These are phyloP conservation scores for Aspergillus sp. DNA, from an alignment of 2,329 filamentous ascomycete genomes.

Conservation along the genomic window DNA sequence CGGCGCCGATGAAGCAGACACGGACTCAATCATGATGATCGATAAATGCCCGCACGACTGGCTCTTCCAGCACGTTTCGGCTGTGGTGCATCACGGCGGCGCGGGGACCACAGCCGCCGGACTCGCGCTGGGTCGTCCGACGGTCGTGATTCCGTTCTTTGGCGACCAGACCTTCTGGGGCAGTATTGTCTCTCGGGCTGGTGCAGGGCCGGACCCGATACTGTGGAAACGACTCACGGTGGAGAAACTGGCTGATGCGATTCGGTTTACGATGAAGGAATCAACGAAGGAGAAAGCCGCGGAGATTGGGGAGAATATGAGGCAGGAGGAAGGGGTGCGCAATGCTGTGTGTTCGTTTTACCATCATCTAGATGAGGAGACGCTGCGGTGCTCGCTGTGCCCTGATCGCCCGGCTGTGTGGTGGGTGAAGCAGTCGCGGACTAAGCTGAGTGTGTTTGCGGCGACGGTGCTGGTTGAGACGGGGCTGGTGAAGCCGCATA, in stretches of 20 bases:
- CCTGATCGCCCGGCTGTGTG: constrained; percentile 71
- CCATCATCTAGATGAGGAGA: constrained; percentile 64
- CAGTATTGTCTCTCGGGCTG: constrained; percentile 69
- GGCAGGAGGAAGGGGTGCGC: constrained; percentile 63
- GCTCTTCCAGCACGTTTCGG: constrained; percentile 76
- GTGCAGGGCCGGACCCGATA: constrained; percentile 70
- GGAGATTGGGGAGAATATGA: constrained; percentile 64
- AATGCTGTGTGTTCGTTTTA: constrained; percentile 69
- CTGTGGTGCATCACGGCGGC: constrained; percentile 81
- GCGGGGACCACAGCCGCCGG: constrained; percentile 86
- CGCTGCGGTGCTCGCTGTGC: constrained; percentile 67
- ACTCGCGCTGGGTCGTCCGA: constrained; percentile 77
- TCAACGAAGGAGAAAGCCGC: constrained; percentile 58
- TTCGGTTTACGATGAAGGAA: constrained; percentile 60
- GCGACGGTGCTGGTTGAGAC: constrained; percentile 67
- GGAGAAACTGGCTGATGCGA: constrained; percentile 65
- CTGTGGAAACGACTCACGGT: constrained; percentile 67
- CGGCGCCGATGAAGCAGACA: constrained; percentile 65
- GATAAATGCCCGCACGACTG: constrained; percentile 87
- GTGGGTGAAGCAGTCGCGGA: constrained; percentile 67
- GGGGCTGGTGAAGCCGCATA: constrained; percentile 64
- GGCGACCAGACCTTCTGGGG: constrained; percentile 85
- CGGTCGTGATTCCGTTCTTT: constrained; percentile 82
- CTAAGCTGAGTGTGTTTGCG: constrained; percentile 70
- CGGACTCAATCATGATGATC: constrained; percentile 73